Conservation (phyloP, 2,329 filamentous ascomycete species). For the Fusarium transvaalense region DNA sequence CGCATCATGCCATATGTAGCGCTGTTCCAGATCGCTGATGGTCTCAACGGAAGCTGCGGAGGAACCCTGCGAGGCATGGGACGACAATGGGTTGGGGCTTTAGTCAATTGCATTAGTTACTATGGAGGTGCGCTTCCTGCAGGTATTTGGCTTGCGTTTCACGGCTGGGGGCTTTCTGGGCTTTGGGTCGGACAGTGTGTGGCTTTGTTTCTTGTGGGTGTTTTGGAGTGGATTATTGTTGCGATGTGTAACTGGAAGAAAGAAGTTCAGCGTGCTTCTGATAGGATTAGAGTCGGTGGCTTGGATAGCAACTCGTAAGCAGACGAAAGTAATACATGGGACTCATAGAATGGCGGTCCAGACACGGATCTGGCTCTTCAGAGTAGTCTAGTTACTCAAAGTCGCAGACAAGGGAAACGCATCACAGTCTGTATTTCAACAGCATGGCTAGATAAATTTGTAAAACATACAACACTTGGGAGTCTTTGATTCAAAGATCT, state of each 20-base stretch:
- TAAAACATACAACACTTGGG: too few relatives aligned
- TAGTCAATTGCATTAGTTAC: constrained; percentile 85
- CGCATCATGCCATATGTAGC: constrained; percentile 88
- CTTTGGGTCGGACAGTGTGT: constrained; percentile 88
- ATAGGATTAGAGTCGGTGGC: constrained; percentile 43
- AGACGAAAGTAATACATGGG: rapidly evolving
- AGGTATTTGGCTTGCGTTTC: constrained; percentile 87
- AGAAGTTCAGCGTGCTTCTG: constrained; percentile 46
- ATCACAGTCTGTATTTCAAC: too few relatives aligned
- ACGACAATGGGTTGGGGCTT: constrained; percentile 84
- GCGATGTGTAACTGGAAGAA: constrained; percentile 80
- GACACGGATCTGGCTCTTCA: background rate
- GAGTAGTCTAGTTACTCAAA: too few relatives aligned
- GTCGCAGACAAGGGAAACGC: background rate
- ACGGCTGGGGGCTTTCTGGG: constrained; percentile 84
- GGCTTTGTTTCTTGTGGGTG: constrained; percentile 83
- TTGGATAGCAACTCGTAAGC: background rate
- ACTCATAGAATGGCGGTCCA: too few relatives aligned
- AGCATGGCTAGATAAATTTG: too few relatives aligned
- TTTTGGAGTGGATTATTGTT: constrained; percentile 83
- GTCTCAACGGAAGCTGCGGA: constrained; percentile 86
- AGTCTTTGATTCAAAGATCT: background rate
- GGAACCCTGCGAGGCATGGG: constrained; percentile 87
- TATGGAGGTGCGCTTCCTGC: constrained; percentile 84
- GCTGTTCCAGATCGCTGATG: constrained; percentile 90